Evolutionary conservation across 1,284 basidiomycete genomes (phyloP).

Genomic region (Ceratobasidium sp.): DNA sequence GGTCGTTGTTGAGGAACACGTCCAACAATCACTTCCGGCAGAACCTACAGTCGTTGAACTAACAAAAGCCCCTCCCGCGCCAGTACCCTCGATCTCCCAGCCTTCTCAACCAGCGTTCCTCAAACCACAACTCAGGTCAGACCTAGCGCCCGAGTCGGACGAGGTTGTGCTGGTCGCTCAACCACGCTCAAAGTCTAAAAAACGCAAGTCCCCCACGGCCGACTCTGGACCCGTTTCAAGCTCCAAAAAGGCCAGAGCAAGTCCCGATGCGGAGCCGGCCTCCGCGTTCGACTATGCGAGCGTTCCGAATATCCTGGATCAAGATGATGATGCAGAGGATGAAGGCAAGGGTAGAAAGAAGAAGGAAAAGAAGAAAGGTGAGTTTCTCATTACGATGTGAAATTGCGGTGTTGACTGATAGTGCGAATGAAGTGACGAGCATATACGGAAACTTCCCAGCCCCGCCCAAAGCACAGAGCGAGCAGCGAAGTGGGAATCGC

Average conservation of each 20-base stretch:
- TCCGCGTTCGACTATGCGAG: slow-evolving; percentile 81
- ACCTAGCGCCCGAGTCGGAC: slow-evolving; percentile 51
- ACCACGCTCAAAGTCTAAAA: slow-evolving; percentile 46
- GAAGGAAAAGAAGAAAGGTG: slow-evolving; percentile 69
- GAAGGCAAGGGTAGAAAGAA: slow-evolving; percentile 58
- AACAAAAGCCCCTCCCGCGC: slow-evolving; percentile 62
- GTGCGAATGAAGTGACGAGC: slow-evolving; percentile 60
- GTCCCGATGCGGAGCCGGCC: slow-evolving; percentile 55
- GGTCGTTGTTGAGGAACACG: background rate
- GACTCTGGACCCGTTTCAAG: slow-evolving; percentile 49
- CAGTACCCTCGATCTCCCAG: background rate
- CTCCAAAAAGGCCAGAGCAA: slow-evolving; percentile 44
- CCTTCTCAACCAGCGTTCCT: slow-evolving; percentile 11
- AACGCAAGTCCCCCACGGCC: slow-evolving; percentile 24
- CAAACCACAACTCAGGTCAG: slow-evolving; percentile 17
- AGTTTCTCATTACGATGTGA: slow-evolving; percentile 50
- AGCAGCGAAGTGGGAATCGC: slow-evolving; percentile 77
- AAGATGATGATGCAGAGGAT: slow-evolving; percentile 58
- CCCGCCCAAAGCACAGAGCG: slow-evolving; percentile 75
- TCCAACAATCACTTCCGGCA: slow-evolving; percentile 64
- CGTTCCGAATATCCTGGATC: slow-evolving; percentile 84
- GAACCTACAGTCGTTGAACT: slow-evolving; percentile 73
- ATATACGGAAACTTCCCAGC: slow-evolving; percentile 73
- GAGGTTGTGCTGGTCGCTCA: slow-evolving; percentile 26
- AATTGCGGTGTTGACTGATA: slow-evolving; percentile 26